A percentile compares a stretch with the other conserved stretches of the same genome.
These are phyloP conservation scores for Ganoderma leucocontextum DNA, from an alignment of 1,284 basidiomycete species.

Conservation along the genomic window DNA sequence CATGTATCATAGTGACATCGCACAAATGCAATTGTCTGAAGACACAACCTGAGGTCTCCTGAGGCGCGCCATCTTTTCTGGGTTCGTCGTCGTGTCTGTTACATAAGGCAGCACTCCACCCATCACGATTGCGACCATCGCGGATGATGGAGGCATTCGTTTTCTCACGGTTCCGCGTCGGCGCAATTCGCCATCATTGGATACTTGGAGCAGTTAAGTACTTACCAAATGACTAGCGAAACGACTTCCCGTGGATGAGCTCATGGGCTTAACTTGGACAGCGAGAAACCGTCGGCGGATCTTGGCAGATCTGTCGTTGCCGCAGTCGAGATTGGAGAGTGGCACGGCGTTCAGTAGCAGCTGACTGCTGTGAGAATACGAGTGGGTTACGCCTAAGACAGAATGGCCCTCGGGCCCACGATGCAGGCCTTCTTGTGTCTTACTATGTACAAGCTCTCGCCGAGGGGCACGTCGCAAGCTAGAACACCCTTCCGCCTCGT, in stretches of 20 bases:
- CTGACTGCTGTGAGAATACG: constrained; percentile 6
- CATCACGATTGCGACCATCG: neutral
- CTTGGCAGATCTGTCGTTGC: constrained; percentile 4
- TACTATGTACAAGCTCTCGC: neutral
- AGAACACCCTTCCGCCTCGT: neutral
- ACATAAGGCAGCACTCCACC: neutral
- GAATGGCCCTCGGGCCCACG: neutral
- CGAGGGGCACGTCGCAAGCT: constrained; percentile 1
- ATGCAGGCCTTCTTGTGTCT: neutral
- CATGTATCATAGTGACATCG: constrained; percentile 21
- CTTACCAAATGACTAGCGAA: neutral
- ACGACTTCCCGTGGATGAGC: neutral
- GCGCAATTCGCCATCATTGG: neutral
- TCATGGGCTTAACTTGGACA: constrained; percentile 11
- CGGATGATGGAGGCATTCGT: neutral
- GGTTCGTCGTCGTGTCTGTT: neutral
- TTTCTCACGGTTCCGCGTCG: neutral
- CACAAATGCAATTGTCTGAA: constrained; percentile 11
- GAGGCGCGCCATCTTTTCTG: neutral
- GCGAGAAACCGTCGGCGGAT: constrained; percentile 19
- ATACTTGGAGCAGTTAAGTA: too few relatives aligned
- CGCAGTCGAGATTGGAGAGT: neutral
- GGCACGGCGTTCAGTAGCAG: constrained; percentile 21
- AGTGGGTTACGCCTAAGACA: constrained; percentile 1
- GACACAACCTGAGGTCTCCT: neutral